Evolutionary conservation across 345 rosid species (phyloP).

Genomic region (Syzygium oleosum): DNA sequence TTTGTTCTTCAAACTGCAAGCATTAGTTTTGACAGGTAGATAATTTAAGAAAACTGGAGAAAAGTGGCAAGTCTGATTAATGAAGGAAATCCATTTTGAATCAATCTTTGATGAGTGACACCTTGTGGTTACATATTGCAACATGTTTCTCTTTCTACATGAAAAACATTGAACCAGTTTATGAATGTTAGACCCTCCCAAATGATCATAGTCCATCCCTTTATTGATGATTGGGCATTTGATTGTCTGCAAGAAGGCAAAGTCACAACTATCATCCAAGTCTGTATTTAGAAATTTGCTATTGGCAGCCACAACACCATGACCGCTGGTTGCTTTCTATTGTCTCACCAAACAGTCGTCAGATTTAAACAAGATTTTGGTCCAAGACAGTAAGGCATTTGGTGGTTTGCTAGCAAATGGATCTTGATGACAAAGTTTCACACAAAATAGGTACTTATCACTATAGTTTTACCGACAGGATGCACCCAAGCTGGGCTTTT

Average conservation of each 20-base stretch:
- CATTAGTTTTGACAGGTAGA: background rate
- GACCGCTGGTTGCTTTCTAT: background rate
- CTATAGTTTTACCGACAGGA: slow-evolving; percentile 34
- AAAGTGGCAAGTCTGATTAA: background rate
- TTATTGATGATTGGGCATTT: background rate
- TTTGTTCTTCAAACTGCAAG: background rate
- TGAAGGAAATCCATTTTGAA: background rate
- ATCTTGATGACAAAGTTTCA: background rate
- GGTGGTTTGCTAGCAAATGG: background rate
- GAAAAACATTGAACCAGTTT: background rate
- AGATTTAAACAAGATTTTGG: background rate
- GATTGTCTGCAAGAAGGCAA: background rate
- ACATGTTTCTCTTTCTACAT: background rate
- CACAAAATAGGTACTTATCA: background rate
- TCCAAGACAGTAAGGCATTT: background rate
- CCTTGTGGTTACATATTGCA: background rate
- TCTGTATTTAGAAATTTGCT: background rate
- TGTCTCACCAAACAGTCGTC: background rate
- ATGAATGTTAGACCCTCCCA: background rate
- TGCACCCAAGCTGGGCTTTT: slow-evolving; percentile 10
- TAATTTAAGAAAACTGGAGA: background rate
- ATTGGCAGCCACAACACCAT: background rate
- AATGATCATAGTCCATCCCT: background rate
- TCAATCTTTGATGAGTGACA: background rate
- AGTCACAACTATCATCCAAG: background rate